Conservation (phyloP, 441 rosid species). For the Hura crepitans region DNA sequence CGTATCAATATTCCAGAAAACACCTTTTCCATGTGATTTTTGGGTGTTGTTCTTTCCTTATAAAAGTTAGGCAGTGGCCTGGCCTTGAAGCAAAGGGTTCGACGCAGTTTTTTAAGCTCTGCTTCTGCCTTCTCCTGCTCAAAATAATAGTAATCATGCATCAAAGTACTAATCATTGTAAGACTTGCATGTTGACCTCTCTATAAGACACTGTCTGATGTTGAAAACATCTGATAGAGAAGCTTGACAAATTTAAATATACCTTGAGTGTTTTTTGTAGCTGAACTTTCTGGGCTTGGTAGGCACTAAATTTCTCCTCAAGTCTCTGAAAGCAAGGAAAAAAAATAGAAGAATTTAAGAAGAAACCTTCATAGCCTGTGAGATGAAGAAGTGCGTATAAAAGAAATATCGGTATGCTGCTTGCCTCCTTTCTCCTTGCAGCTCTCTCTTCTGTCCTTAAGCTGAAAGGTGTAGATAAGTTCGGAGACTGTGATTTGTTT, state of each 20-base stretch:
- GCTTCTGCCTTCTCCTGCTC: conserved; percentile 60
- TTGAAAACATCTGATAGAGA: neutral
- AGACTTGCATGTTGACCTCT: neutral
- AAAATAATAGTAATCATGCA: conserved; percentile 1
- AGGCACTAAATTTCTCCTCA: conserved; percentile 73
- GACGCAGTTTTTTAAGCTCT: conserved; percentile 51
- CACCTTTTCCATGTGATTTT: conserved; percentile 46
- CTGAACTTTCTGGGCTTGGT: conserved; percentile 42
- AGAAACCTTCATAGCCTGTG: neutral
- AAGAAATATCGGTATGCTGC: conserved; percentile 8
- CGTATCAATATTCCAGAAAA: neutral
- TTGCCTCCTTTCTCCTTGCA: conserved; percentile 66
- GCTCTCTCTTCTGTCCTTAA: conserved; percentile 83
- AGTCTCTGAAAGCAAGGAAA: conserved; percentile 49
- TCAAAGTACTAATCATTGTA: neutral
- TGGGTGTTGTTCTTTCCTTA: conserved; percentile 45
- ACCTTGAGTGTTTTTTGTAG: conserved; percentile 17
- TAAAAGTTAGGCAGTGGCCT: conserved; percentile 79
- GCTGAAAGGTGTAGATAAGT: conserved; percentile 58
- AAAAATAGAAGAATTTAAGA: neutral
- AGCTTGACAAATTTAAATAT: neutral
- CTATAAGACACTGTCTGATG: neutral
- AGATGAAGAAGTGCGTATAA: neutral
- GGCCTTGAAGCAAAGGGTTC: conserved; percentile 82
- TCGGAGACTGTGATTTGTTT: conserved; percentile 56